Percentiles rank a stretch among this genome's conserved stretches.
These are phyloP conservation scores for Taxawa tesnikishii DNA, from an alignment of 2,329 filamentous ascomycete genomes.

Conservation along the genomic window DNA sequence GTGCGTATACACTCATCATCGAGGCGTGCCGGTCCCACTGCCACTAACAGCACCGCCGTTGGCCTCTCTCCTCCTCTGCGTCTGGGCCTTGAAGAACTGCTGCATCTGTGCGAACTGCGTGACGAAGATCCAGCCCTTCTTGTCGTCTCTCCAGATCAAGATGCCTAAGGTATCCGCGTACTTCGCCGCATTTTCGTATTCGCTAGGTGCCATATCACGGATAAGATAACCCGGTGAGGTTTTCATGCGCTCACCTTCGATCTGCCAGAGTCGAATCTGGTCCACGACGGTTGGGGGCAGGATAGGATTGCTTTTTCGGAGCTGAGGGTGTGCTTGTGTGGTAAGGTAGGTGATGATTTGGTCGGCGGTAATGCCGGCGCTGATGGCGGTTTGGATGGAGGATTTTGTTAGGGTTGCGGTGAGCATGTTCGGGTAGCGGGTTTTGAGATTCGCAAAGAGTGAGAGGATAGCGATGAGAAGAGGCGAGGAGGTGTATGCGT, in stretches of 20 bases:
- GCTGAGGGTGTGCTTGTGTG: constrained; percentile 87
- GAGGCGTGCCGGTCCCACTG: too few species aligned
- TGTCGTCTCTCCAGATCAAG: constrained; percentile 72
- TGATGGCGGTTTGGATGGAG: constrained; percentile 77
- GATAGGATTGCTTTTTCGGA: constrained; percentile 65
- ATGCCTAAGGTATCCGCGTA: constrained; percentile 88
- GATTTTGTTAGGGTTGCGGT: constrained; percentile 81
- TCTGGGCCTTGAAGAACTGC: constrained; percentile 57
- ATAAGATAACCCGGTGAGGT: constrained; percentile 76
- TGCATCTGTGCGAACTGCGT: constrained; percentile 81
- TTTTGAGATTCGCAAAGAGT: constrained; percentile 76
- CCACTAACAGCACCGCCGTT: constrained; percentile 8
- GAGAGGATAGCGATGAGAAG: constrained; percentile 89
- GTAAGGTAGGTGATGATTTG: constrained; percentile 92
- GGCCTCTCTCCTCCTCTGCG: constrained; percentile 22
- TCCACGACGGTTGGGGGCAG: constrained; percentile 93
- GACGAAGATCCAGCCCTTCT: constrained; percentile 77
- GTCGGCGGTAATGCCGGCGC: constrained; percentile 82
- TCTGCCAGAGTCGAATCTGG: constrained; percentile 94
- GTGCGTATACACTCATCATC: too few species aligned
- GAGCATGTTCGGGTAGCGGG: constrained; percentile 89
- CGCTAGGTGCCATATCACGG: constrained; percentile 62
- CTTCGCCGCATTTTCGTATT: constrained; percentile 55
- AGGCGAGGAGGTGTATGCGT: constrained; percentile 89
- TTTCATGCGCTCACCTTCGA: constrained; percentile 91